Evolutionary conservation across 2,329 filamentous ascomycete genomes (phyloP).

Genomic region (Bimuria novae-zelandiae): DNA sequence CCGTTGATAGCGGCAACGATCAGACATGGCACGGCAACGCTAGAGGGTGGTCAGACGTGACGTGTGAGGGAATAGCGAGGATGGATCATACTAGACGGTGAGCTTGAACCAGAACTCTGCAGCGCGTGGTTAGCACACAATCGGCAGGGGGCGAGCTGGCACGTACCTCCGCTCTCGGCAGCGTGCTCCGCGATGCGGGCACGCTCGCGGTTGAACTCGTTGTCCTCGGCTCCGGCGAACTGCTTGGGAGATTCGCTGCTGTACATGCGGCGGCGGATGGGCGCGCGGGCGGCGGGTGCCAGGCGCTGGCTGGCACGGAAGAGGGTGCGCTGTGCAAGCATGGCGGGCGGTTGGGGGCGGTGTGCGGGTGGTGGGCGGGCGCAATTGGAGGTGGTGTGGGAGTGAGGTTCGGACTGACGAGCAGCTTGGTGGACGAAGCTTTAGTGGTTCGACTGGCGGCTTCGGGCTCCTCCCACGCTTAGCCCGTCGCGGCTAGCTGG

Average conservation of each 20-base stretch:
- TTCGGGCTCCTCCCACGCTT: too few species aligned
- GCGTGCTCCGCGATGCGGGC: slow-evolving; percentile 90
- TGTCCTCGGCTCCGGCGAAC: slow-evolving; percentile 71
- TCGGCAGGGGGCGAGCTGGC: neutral
- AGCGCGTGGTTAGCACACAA: neutral
- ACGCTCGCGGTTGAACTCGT: slow-evolving; percentile 92
- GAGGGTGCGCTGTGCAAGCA: slow-evolving; percentile 41
- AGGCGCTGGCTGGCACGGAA: slow-evolving; percentile 59
- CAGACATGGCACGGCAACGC: slow-evolving; percentile 75
- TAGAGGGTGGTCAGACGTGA: slow-evolving; percentile 48
- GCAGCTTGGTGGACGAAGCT: neutral
- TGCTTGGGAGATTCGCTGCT: slow-evolving; percentile 64
- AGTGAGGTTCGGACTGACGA: slow-evolving; percentile 29
- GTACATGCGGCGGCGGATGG: slow-evolving; percentile 69
- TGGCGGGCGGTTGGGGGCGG: slow-evolving; percentile 24
- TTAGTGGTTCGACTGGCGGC: neutral
- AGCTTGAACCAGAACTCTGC: slow-evolving; percentile 94
- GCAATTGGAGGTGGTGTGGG: slow-evolving; percentile 29
- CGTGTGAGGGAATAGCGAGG: slow-evolving; percentile 12
- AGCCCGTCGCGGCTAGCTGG: neutral
- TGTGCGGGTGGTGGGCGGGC: slow-evolving; percentile 29
- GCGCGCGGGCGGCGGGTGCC: slow-evolving; percentile 55
- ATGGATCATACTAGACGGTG: slow-evolving; percentile 82
- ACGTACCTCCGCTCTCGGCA: slow-evolving; percentile 76
- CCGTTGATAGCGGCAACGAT: slow-evolving; percentile 78